Evolutionary conservation across 192 early-diverging fungal species (phyloP), one percentile per base, ranked within the genome.

Genomic region (Backusella psychrophila): DNA sequence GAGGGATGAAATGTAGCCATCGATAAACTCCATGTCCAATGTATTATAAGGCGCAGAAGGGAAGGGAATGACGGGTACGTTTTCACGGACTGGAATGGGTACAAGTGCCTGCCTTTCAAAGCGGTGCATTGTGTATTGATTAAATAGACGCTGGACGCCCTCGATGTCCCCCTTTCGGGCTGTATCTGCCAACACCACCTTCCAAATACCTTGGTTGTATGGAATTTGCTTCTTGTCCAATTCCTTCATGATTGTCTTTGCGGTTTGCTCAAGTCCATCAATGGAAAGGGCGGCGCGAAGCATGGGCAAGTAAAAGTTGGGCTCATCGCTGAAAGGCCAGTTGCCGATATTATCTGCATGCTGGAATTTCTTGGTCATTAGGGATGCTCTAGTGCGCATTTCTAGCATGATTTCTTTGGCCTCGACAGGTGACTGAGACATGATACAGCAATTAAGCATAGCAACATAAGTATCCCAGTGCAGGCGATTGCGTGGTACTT

Each of bases 391-490:
- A 8, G 21, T 36, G 9, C 59, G 66, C 44, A 81, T 68, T 31
- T 66, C 66, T 6, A 41, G 21, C 34, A 81, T 75, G 23, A 81
- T 46, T n/a, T 66, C 38, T 2, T 19, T 67, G 3, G 82, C 76
- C 26, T 59, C 71, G 0, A 21, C 15, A 1, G 71, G 39, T 35
- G 72, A 69, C 41, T 83, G 82, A 8, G 75, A 44, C 7, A 79
- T 56, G 31, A 83, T 39, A 46, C 75, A 80, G 53, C 82, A 83
- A 53, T 83, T 79, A 8, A 83, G 76, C 39, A 83, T 76, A 2
- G 82, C 68, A 19, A 68, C 26, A 41, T 83, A 80, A 9, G 69
- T 71, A 4, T 23, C 33, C 52, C 69, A 66, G 17, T 76, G 63
- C 0, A 80, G 68, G n/a, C 71, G 34, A 11, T 69, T 2, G 0